Base-by-base conservation (phyloP, 768 basidiomycete genomes). In the Leccinum uliginosum region DNA sequence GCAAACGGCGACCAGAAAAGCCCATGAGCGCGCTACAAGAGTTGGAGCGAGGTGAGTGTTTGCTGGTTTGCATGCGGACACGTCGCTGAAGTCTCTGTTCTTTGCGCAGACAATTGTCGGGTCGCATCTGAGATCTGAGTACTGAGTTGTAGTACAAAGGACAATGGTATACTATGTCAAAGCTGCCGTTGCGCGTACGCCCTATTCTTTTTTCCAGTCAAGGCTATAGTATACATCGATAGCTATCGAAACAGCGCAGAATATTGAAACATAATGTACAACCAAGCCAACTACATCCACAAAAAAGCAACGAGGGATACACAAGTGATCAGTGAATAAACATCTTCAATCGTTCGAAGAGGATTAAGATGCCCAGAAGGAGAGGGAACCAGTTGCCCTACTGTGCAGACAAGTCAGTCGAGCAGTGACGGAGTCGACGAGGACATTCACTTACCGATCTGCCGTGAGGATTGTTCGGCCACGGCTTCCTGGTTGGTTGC, bases 21-120 rank as follows among this genome's bases (percentile, higher is more conserved):
- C 40, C 65, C 73, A 52, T 76, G 73, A 74, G 73, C 76, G 29
- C 66, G 70, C 24, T 46, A 62, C 66, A 66, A 58, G 76, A 75
- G 58, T 55, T 76, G 54, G 75, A 73, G 51, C 71, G 69, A 54
- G 57, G 81, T 81, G 56, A 35, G 75, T 71, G 6, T 27, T 47
- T 38, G 26, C 24, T 35, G 14, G 7, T 48, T 3, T 49, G 10
- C 4, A 4, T 19, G 29, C 5, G 21, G 12, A 34, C 8, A 19
- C 17, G 8, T 34, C 43, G 19, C 24, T 35, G 17, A 14, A 14
- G 48, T 50, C 21, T 26, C 10, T 14, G 40, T 48, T 8, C 9
- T 32, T 43, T 32, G 14, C 38, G 24, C 17, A n/a, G 44, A 30
- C 32, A 4, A 5, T 17, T 38, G 35, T 2, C 17, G 35, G n/a